Conservation (phyloP, 2,329 filamentous ascomycete genomes). For the Pseudophaeomoniella oleicola region DNA sequence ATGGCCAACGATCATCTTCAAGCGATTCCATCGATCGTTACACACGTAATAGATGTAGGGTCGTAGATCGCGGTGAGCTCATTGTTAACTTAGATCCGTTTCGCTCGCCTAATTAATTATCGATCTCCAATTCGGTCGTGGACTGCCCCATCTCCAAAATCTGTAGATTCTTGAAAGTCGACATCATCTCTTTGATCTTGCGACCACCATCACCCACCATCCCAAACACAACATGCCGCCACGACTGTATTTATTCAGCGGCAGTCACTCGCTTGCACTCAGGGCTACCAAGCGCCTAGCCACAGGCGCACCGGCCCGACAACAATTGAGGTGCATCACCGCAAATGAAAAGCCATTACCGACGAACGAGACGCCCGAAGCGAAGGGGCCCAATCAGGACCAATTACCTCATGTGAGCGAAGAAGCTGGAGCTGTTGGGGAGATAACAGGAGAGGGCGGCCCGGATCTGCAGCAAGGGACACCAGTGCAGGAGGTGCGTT, state of each 20-base stretch:
- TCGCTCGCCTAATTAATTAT: no score
- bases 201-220: no score
- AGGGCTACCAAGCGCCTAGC: slow-evolving; percentile 14
- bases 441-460: slow-evolving; percentile 40
- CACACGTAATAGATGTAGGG: no score
- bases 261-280: slow-evolving; percentile 13
- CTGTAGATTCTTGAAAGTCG: no score
- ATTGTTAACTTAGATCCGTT: no score
- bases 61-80: no score
- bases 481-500: slow-evolving; percentile 48
- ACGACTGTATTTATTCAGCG: slow-evolving; percentile 35
- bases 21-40: no score
- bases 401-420: slow-evolving; percentile 46
- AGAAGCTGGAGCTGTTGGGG: slow-evolving; percentile 46
- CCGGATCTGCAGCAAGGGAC: slow-evolving; percentile 53
- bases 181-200: no score
- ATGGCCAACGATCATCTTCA: no score
- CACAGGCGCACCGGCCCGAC: slow-evolving; percentile 7
- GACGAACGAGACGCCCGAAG: slow-evolving; percentile 8
- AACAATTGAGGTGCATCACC: slow-evolving; percentile 10
- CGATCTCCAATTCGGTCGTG: no score
- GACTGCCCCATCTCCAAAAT: no score
- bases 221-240: slow-evolving; percentile 34
- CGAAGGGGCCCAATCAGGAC: slow-evolving; percentile 35
- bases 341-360: slow-evolving; percentile 12